These are phyloP conservation scores for Aspergillus costaricaensis DNA, from an alignment of 2,329 filamentous ascomycete genomes.

Conservation along the genomic window DNA sequence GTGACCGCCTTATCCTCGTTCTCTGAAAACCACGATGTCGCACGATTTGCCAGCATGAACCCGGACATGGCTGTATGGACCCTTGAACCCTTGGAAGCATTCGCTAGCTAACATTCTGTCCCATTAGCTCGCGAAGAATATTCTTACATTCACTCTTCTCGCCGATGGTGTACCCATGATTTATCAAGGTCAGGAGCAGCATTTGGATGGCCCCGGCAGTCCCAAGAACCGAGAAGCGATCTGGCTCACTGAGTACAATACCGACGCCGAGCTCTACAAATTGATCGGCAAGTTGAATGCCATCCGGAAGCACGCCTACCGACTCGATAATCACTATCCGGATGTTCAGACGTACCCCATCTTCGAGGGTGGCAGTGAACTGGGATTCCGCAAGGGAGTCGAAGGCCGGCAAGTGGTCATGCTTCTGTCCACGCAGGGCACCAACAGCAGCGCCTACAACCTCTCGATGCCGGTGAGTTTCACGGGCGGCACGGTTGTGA, in stretches of 20 bases:
- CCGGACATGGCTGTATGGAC: conserved; percentile 45
- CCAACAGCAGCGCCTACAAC: conserved; percentile 30
- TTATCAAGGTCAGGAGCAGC: conserved; percentile 68
- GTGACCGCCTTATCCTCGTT: conserved; percentile 54
- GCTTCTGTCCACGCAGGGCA: conserved; percentile 47
- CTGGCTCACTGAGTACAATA: conserved; percentile 56
- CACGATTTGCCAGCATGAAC: conserved; percentile 56
- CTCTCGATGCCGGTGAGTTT: conserved; percentile 33
- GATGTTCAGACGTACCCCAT: conserved; percentile 41
- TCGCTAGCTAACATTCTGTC: neutral
- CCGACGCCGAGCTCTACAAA: conserved; percentile 41
- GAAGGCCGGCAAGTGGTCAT: conserved; percentile 46
- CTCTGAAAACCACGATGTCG: conserved; percentile 62
- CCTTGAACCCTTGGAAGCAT: neutral
- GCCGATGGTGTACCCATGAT: conserved; percentile 63
- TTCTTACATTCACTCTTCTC: conserved; percentile 63
- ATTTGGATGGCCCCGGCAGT: conserved; percentile 51
- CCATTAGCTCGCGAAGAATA: conserved; percentile 57
- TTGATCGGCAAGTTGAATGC: conserved; percentile 43
- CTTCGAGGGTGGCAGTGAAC: conserved; percentile 44
- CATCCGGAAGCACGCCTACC: conserved; percentile 46
- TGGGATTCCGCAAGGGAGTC: conserved; percentile 50
- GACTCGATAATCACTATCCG: conserved; percentile 40
- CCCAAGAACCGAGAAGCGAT: conserved; percentile 58
- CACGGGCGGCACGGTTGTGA: conserved; percentile 26